Base-by-base conservation (phyloP, 768 basidiomycete species). In the Tylopilus intermedius region DNA sequence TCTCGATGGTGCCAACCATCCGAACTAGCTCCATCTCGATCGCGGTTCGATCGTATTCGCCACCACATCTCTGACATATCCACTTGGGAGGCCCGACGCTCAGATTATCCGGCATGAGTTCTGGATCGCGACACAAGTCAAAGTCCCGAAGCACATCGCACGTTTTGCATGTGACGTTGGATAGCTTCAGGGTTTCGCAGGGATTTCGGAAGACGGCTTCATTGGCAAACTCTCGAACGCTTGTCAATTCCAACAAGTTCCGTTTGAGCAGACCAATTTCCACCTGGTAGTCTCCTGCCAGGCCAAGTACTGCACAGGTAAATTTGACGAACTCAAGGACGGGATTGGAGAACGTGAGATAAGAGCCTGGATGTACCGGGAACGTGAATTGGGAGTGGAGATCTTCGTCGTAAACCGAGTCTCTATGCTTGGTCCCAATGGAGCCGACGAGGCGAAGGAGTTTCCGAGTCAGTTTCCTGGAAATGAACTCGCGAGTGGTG, bases 41-140 rank as follows among this genome's bases (percentile, higher is more conserved):
- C 37, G 82, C 79, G 8, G 76, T 71, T n/a, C 87, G 81, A 65
- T 99, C 94, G 68, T 93, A 95, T 67, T 96, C 90, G 30, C 86
- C 84, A 18, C 80, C 81, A 59, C 94, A 96, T 49, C 73, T 73
- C 47, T 75, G 71, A 63, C 93, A 90, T 13, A 72, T 64, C 91
- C 89, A 93, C 50, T 78, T 81, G 18, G 71, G 63, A 6, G 78
- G 74, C 15, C 76, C 72, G 7, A 77, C 71, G 33, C 78, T 70
- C 54, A 71, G 57, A 61, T 76, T 71, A 57, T 74, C 74, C 9
- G 90, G 84, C 40, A 91, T 74, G 38, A 96, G 76, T 53, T 92
- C 88, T 10, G 83, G 78, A 70, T 98, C 95, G 14, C 95, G 82
- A 66, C 95, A 97, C 63, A 99, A 89, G 68, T 99, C 96, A 62